Percentiles rank a stretch among this genome's conserved stretches.
phyloP scores from a whole-genome alignment of 176 grass and related monocot species.

The Triticum dicoccoides region DNA sequence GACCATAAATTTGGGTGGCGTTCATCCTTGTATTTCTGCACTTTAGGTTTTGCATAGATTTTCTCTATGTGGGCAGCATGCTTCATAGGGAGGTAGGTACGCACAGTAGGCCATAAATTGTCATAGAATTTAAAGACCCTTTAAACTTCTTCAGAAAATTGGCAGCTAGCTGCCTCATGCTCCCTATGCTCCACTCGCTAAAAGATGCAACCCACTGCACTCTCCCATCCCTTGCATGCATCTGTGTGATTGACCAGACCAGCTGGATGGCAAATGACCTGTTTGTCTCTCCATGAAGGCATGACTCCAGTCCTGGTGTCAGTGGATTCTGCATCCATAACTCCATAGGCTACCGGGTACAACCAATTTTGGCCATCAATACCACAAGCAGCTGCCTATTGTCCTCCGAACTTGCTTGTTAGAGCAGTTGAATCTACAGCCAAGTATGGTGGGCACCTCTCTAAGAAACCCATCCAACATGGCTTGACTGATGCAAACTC shows the following conservation, averaged over 20 bases:
- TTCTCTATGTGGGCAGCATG: constrained; percentile 1
- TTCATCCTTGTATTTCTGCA: background rate
- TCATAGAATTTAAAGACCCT: background rate
- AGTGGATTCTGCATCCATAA: background rate
- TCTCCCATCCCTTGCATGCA: background rate
- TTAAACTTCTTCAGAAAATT: background rate
- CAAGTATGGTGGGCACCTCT: background rate
- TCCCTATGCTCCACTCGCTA: background rate
- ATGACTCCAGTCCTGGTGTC: background rate
- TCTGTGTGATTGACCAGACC: background rate
- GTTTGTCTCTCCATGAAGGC: background rate
- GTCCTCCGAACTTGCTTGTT: background rate
- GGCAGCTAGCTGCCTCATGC: background rate
- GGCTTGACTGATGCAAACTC: background rate
- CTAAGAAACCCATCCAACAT: background rate
- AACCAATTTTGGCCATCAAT: background rate
- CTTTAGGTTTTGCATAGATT: background rate
- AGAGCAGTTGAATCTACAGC: background rate
- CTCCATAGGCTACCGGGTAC: background rate
- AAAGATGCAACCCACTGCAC: background rate
- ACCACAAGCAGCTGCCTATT: background rate
- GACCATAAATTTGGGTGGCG: background rate
- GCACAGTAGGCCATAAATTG: background rate
- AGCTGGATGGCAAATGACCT: background rate
- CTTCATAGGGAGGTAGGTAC: background rate